These are phyloP conservation scores for Alternaria arbusti DNA, from an alignment of 2,329 filamentous ascomycete genomes.

Conservation along the genomic window DNA sequence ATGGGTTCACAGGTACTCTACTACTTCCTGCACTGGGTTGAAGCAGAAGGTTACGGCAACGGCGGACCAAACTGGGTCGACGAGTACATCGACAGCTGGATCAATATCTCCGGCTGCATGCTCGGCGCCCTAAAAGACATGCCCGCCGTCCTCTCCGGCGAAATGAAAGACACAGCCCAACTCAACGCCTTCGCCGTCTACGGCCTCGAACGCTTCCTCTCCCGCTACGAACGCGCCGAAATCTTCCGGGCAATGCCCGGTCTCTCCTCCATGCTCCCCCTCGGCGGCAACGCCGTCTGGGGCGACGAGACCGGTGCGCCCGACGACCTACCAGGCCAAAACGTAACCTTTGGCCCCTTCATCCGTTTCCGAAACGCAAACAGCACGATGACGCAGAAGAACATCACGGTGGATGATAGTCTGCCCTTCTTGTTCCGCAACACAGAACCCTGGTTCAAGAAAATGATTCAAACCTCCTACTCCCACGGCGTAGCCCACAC, in stretches of 20 bases:
- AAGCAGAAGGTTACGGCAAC: conserved; percentile 75
- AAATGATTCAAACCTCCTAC: conserved; percentile 76
- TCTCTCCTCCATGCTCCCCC: conserved; percentile 93
- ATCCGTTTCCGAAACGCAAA: conserved; percentile 78
- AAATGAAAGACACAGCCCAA: conserved; percentile 98
- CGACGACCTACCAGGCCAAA: conserved; percentile 79
- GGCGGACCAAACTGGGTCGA: conserved; percentile 92
- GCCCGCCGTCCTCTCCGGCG: conserved; percentile 88
- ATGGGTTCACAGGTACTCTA: conserved; percentile 97
- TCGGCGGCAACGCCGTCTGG: conserved; percentile 95
- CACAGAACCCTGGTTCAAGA: conserved; percentile 83
- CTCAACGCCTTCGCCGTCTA: conserved; percentile 97
- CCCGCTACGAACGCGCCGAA: conserved; percentile 86
- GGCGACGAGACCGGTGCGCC: conserved; percentile 86
- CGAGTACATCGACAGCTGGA: conserved; percentile 87
- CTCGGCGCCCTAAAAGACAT: conserved; percentile 90
- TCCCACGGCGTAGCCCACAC: conserved; percentile 89
- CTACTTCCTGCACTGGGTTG: conserved; percentile 83
- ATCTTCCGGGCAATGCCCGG: conserved; percentile 97
- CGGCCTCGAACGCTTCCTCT: conserved; percentile 93
- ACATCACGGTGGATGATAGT: conserved; percentile 81
- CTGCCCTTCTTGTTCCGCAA: conserved; percentile 78
- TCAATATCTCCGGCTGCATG: conserved; percentile 98
- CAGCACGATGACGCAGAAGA: conserved; percentile 59
- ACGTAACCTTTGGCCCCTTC: conserved; percentile 77